Percentiles rank a stretch among this genome's conserved stretches.
These are phyloP conservation scores for Chalaropsis thielavioides DNA, from an alignment of 2,329 filamentous ascomycete species.

Conservation along the genomic window DNA sequence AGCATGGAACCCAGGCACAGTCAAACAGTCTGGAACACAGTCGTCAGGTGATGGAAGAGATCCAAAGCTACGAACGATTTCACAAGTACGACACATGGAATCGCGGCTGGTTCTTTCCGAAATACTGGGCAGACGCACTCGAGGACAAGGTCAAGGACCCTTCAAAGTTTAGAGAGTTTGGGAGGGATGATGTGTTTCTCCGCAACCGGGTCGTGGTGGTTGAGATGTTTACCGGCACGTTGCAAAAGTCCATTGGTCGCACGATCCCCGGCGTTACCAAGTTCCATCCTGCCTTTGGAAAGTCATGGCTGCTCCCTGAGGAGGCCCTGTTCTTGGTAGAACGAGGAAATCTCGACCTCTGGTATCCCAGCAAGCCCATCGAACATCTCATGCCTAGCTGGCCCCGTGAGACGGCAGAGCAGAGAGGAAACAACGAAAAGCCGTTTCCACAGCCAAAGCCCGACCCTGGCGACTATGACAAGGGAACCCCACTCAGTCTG, in stretches of 20 bases:
- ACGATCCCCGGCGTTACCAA: slow-evolving; percentile 42
- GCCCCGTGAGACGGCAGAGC: slow-evolving; percentile 18
- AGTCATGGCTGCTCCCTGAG: slow-evolving; percentile 76
- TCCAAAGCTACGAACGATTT: slow-evolving; percentile 60
- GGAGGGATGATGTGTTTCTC: slow-evolving; percentile 22
- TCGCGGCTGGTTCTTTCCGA: slow-evolving; percentile 60
- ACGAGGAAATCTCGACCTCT: slow-evolving; percentile 70
- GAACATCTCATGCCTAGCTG: slow-evolving; percentile 32
- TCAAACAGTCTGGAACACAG: slow-evolving; percentile 64
- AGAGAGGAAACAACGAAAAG: slow-evolving; percentile 20
- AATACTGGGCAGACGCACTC: slow-evolving; percentile 31
- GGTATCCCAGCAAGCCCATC: slow-evolving; percentile 55
- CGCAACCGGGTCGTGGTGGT: slow-evolving; percentile 48
- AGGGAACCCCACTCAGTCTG: slow-evolving; percentile 71
- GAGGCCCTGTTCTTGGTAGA: slow-evolving; percentile 85
- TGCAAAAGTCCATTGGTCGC: slow-evolving; percentile 63
- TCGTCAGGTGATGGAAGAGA: slow-evolving; percentile 76
- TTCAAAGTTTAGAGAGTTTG: slow-evolving; percentile 13
- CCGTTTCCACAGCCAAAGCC: slow-evolving; percentile 19
- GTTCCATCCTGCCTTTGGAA: slow-evolving; percentile 37
- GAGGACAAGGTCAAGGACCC: slow-evolving; percentile 18
- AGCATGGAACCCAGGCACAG: slow-evolving; percentile 75
- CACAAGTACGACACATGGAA: slow-evolving; percentile 54
- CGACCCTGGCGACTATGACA: slow-evolving; percentile 35
- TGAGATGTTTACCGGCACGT: slow-evolving; percentile 55